Percentiles rank a stretch among this genome's conserved stretches.
phyloP scores from a whole-genome alignment of 768 basidiomycete genomes.

The Suillus tomentosus region DNA sequence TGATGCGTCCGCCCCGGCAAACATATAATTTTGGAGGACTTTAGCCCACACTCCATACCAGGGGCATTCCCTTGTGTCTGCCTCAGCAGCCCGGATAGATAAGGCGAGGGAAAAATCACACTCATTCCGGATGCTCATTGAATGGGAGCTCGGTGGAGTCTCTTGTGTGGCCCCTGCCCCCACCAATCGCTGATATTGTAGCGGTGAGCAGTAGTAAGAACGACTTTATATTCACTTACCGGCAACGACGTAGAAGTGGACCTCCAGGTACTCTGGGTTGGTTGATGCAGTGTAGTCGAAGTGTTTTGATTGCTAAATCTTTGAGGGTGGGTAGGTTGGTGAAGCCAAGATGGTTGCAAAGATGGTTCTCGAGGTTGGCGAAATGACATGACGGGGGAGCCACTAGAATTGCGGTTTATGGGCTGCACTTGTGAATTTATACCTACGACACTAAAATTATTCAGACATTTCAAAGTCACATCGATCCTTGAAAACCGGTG shows the following conservation, averaged over 20 bases:
- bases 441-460: too few relatives aligned
- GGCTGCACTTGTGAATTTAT: too few relatives aligned
- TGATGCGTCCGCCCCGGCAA: neutral
- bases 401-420: too few relatives aligned
- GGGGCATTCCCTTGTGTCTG: slow-evolving; percentile 2
- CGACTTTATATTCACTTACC: neutral
- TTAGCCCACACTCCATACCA: slow-evolving; percentile 11
- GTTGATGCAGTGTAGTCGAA: neutral
- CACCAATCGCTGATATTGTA: neutral
- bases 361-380: too few relatives aligned
- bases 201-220: neutral
- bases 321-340: too few relatives aligned
- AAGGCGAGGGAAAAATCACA: slow-evolving; percentile 3
- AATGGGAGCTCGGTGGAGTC: neutral
- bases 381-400: too few relatives aligned
- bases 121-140: neutral
- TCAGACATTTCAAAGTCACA: too few relatives aligned
- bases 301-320: too few relatives aligned
- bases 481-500: too few relatives aligned
- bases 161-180: neutral
- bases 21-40: slow-evolving; percentile 3
- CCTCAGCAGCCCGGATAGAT: slow-evolving; percentile 1
- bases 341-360: too few relatives aligned
- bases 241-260: neutral
- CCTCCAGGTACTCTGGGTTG: neutral